A percentile compares a stretch with the other conserved stretches of the same genome.
These are phyloP conservation scores for Epichloe hybrida DNA, from an alignment of 2,329 filamentous ascomycete species.

Conservation along the genomic window DNA sequence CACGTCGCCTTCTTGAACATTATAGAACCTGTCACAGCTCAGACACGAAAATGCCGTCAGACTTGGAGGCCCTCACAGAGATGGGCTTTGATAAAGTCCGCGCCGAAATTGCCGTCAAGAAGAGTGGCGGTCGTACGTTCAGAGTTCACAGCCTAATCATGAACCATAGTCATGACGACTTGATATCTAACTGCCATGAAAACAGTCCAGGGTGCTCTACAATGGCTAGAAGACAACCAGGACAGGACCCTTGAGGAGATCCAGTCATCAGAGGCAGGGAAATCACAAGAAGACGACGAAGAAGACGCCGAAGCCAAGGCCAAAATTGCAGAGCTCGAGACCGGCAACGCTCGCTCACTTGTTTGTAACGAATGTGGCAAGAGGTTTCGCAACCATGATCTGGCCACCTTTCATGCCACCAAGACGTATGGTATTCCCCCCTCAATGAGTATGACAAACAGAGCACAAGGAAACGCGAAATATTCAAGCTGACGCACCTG, in stretches of 20 bases:
- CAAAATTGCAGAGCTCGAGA: constrained; percentile 52
- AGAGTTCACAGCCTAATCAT: neutral
- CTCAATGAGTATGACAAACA: neutral
- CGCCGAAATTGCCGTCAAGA: constrained; percentile 72
- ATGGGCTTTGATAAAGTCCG: constrained; percentile 77
- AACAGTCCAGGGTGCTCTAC: constrained; percentile 72
- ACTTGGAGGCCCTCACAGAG: constrained; percentile 48
- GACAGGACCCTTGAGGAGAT: constrained; percentile 80
- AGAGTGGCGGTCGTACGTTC: constrained; percentile 62
- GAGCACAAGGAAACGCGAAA: neutral
- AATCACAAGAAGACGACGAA: constrained; percentile 35
- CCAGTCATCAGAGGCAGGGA: constrained; percentile 30
- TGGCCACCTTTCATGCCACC: constrained; percentile 80
- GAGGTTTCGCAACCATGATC: constrained; percentile 66
- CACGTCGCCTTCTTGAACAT: neutral
- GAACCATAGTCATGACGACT: neutral
- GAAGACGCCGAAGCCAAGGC: constrained; percentile 34
- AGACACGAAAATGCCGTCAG: constrained; percentile 39
- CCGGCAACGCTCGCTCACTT: constrained; percentile 61
- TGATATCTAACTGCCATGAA: neutral
- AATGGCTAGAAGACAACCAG: constrained; percentile 89
- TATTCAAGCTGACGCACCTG: neutral
- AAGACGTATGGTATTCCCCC: constrained; percentile 48
- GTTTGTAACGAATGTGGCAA: constrained; percentile 94
- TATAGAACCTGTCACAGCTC: neutral